A percentile compares a stretch with the other conserved stretches of the same genome.
These are phyloP conservation scores for Apiospora aurea DNA, from an alignment of 2,329 filamentous ascomycete species.

Conservation along the genomic window DNA sequence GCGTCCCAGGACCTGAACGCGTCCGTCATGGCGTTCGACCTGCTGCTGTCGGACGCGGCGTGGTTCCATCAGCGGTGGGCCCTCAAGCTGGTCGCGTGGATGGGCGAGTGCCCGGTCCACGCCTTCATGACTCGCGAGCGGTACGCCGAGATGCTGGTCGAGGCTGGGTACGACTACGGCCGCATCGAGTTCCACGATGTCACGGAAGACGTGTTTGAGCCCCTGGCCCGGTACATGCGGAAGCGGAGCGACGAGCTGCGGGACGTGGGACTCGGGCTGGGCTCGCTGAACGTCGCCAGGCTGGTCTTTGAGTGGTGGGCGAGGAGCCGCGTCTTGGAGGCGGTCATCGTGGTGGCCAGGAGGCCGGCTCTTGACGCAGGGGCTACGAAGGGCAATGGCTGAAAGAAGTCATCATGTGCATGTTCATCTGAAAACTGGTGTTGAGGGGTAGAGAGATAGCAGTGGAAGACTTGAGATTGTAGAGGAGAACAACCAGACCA, in stretches of 20 bases:
- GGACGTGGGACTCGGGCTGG: neutral
- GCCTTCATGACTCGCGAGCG: constrained; percentile 55
- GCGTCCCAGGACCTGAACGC: constrained; percentile 51
- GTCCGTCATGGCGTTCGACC: constrained; percentile 62
- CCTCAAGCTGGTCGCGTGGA: constrained; percentile 51
- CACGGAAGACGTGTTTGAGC: constrained; percentile 59
- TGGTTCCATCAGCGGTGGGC: constrained; percentile 40
- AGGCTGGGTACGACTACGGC: constrained; percentile 54
- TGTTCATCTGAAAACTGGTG: neutral
- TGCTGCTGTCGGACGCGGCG: constrained; percentile 49
- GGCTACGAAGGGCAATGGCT: neutral
- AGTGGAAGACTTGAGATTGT: neutral
- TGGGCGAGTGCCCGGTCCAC: constrained; percentile 55
- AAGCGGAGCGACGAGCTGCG: neutral
- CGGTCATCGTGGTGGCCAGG: constrained; percentile 1
- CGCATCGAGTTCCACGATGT: constrained; percentile 56
- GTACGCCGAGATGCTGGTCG: constrained; percentile 53
- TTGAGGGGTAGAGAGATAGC: neutral
- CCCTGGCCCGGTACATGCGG: constrained; percentile 52
- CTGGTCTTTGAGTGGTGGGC: constrained; percentile 10
- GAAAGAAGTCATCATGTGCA: neutral
- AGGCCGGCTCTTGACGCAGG: neutral
- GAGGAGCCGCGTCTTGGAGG: neutral
- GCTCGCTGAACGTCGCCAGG: neutral
- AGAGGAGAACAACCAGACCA: too few species aligned